Base-by-base conservation (phyloP, 208 protist species). In the Trypanosoma grayi region DNA sequence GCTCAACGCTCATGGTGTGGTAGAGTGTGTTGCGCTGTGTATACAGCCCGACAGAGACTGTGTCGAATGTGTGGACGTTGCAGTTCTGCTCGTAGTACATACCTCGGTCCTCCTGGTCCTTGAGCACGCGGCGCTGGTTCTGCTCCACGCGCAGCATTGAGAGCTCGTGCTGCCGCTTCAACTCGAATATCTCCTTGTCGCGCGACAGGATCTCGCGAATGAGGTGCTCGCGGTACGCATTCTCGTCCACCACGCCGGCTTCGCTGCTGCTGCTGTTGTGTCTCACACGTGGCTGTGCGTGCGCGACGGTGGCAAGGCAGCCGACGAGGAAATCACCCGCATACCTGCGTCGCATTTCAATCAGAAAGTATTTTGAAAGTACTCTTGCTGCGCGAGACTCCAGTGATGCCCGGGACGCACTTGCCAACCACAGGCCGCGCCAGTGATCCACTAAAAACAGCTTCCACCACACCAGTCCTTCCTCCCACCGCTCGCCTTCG, bases 81-180 rank as follows among this genome's bases (percentile, higher is more conserved):
- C 76, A 83, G 77, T 95, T 95, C 63, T 95, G 89, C 57, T 95
- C 89, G 62, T 92, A 95, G 69, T 95, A 95, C 81, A 95, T 85
- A 31, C 85, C 89, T 27, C 89, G 81, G 51, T 93, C 89, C 51
- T 92, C 77, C 68, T 95, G 89, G 40, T 95, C 84, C 39, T 91
- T 93, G 37, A 95, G 70, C 20, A 87, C 75, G 47, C 89, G 85
- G 27, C 71, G 73, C 48, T 95, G 89, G 30, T 87, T 80, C 58
- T 95, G 83, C 67, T 93, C 77, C 11, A 95, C 83, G 18, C 89
- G 83, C 16, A 91, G 79, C 89, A 95, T 95, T 63, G 79, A 90
- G 9, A 95, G 83, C 77, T 95, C 89, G 47, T 95, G 89, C 64
- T 93, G 84, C 8, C 89, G 79, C 61, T 95, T 95, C 33, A 95